Evolutionary conservation across 192 early-diverging fungal species (phyloP), one percentile per base, ranked within the genome.

Genomic region (Mortierella alpina): DNA sequence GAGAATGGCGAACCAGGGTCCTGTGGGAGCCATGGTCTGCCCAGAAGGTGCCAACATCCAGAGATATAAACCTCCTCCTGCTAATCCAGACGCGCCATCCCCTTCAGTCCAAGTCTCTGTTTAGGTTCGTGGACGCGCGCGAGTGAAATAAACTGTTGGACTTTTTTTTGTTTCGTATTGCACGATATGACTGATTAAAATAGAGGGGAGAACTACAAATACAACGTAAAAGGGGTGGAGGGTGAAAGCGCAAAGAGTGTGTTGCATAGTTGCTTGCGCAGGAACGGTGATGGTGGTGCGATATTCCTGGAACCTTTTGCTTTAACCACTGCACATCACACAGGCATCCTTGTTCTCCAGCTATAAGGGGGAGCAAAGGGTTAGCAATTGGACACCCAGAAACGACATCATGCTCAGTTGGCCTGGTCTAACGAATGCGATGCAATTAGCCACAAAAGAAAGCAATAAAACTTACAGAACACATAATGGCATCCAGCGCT

Each of bases 331-430:
- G 88, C 97, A 98, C 90, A 93, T 96, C 57, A 95, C 83, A 78
- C 97, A 98, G 1, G 94, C 95, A 50, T 98, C 96, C 71, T 85
- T 87, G 84, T 98, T 97, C 47, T 96, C 95, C 23, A 98, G 70
- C 51, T 81, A 82, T 61, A 54, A 63, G 55, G 23, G 56, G 59
- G 22, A 49, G 63, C 18, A 62, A 68, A 40, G 59, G 44, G 47
- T 47, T 18, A 72, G 9, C 14, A 12, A n/a, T 20, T 47, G 42
- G 15, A 10, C 44, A 48, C 48, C 17, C 13, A 51, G 31, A 31
- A 31, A 31, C 31, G 31, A 51, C 39, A 9, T 57, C 50, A 62
- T 63, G 1, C 45, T 1, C 50, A 51, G 11, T 11, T 51, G 1
- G 13, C 50, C 11, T 17, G 11, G 11, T 17, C 2, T 57, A 10